Conservation (phyloP, 2,329 filamentous ascomycete genomes). For the Ambrosiella beaveri region DNA sequence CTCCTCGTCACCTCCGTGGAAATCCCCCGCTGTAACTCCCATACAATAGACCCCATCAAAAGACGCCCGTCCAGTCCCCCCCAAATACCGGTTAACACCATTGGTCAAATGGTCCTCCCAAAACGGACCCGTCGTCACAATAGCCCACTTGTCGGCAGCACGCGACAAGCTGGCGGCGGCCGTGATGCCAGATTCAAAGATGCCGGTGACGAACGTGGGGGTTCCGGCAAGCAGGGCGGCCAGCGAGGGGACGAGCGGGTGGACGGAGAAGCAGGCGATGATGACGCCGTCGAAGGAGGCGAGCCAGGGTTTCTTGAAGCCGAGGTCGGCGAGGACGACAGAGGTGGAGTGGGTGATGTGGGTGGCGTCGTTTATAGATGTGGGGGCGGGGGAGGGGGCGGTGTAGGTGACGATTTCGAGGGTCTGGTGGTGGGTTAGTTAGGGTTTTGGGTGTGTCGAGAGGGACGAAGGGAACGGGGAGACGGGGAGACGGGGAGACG, state of each 20-base stretch:
- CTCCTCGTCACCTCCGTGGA: slow-evolving; percentile 51
- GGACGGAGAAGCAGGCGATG: slow-evolving; percentile 75
- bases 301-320: slow-evolving; percentile 9
- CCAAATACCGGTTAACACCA: slow-evolving; percentile 49
- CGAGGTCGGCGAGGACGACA: slow-evolving; percentile 39
- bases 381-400: slow-evolving; percentile 17
- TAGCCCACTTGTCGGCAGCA: slow-evolving; percentile 44
- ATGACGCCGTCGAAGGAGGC: slow-evolving; percentile 48
- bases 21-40: slow-evolving; percentile 59
- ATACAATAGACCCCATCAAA: slow-evolving; percentile 75
- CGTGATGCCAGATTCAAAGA: slow-evolving; percentile 70
- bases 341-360: slow-evolving; percentile 48
- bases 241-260: slow-evolving; percentile 36
- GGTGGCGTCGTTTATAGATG: slow-evolving; percentile 57
- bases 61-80: slow-evolving; percentile 25
- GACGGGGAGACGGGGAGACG: neutral
- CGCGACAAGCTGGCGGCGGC: slow-evolving; percentile 36
- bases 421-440: neutral
- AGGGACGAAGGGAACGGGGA: no score
- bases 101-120: slow-evolving; percentile 59
- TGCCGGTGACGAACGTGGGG: slow-evolving; percentile 48
- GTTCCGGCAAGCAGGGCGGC: slow-evolving; percentile 12
- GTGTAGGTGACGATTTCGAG: neutral
- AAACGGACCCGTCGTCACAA: slow-evolving; percentile 71
- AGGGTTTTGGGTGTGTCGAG: no score